Evolutionary conservation across 2,329 filamentous ascomycete genomes (phyloP), one percentile per base, ranked within the genome.

Genomic region (Massarina eburnea): DNA sequence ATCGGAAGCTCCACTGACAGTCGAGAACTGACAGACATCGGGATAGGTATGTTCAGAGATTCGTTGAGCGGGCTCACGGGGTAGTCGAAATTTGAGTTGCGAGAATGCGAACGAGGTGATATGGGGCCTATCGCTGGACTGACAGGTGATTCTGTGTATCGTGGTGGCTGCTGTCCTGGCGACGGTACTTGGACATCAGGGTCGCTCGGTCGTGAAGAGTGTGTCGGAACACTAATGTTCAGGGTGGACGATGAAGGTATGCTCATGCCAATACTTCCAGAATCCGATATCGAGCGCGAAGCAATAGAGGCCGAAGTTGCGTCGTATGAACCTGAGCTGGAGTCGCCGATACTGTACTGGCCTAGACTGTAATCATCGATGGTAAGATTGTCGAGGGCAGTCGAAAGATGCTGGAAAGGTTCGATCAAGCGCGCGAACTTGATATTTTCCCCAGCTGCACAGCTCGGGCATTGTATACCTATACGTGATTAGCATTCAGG

Each of bases 371-470:
- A 53, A 43, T 55, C 40, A 49, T 65, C 37, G 50, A 48, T 48
- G n/a, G 55, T 43, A 20, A 52, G 10, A 39, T 46, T 49, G 4
- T 62, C 53, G 4, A 65, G 41, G 7, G 57, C 45, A 41, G 46
- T 55, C 15, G 58, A 35, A n/a, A 62, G 33, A 14, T 58, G 55
- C 32, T 63, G 61, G 8, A 68, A 56, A 8, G 63, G 60, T 43
- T 71, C 64, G n/a, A 69, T 59, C 33, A 70, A 55, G 8, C 67
- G 66, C 33, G 65, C 66, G 39, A 53, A 57, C 19, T 67, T 67
- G 43, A 70, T 66, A 35, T 54, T 62, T 37, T 59, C 58, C 14
- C 54, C 59, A 35, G 54, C 51, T 6, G 57, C 52, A 41, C 67
- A 70, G 15, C 67, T 55, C 10, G 67, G 67, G 42, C 67, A 71